Evolutionary conservation across 352 stramenopile genomes (phyloP), one percentile per base, ranked within the genome.

Genomic region (Globisporangium yorkense): DNA sequence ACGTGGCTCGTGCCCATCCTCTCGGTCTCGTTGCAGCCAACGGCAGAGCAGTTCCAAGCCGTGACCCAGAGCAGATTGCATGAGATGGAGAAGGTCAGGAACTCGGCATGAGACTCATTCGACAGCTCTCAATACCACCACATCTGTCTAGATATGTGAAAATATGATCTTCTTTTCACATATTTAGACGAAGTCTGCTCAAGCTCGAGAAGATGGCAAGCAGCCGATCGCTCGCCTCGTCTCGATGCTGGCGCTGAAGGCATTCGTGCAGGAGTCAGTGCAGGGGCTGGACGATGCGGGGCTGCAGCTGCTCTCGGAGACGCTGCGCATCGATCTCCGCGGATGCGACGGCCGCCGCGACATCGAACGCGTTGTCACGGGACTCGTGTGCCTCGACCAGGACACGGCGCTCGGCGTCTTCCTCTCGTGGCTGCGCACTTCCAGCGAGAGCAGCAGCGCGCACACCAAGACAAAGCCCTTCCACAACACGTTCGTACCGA

Each of bases 361-460:
- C 54, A 71, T 89, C 18, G 72, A 88, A 41, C 72, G 77, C 44
- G 65, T 87, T 20, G 57, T 92, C 18, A 80, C 76, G 1, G 76
- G 78, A 0, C 59, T 92, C 13, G 59, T 92, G 3, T 86, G 75
- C 51, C 67, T 90, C 40, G 82, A 92, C 56, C 73, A 89, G 51
- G 78, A 92, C 64, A 87, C 82, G 3, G 69, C 82, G 5, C 67
- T 92, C 0, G 81, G 82, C 5, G 72, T 84, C 5, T 92, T 92
- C 49, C 68, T 92, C 39, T 65, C 76, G 0, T 92, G 82, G 80
- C 55, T 88, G 18, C 77, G 71, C 2, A 70, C 69, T 16, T 59
- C 63, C 4, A 46, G 67, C 18, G 68, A 79, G 15, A 61, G 70
- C 37, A 47, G 66, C 40, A 44, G 66, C 5, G 51, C 70, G 3